phyloP scores from a whole-genome alignment of 192 early-diverging fungal genomes.

The Dispira simplex region DNA sequence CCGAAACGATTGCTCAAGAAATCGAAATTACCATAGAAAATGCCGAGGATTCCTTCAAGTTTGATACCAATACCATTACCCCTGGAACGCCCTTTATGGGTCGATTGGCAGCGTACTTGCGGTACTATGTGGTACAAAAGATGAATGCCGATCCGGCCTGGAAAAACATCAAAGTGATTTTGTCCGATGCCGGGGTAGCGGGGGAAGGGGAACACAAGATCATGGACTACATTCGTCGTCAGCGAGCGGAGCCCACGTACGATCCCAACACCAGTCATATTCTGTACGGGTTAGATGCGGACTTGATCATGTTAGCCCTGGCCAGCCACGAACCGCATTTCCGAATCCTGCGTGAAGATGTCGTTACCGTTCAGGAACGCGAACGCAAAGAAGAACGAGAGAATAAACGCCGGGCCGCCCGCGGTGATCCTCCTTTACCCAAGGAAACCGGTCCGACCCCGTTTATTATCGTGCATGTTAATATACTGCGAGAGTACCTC shows the following conservation, averaged over 20 bases:
- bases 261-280: constrained; percentile 90
- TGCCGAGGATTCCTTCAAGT: constrained; percentile 29
- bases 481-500: constrained; percentile 82
- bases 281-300: constrained; percentile 87
- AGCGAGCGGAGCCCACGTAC: constrained; percentile 61
- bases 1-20: constrained; percentile 15
- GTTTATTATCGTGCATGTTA: constrained; percentile 70
- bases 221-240: constrained; percentile 88
- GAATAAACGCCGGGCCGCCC: not conserved
- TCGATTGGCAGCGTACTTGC: constrained; percentile 66
- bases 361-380: not conserved
- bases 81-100: constrained; percentile 98
- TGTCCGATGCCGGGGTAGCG: constrained; percentile 90
- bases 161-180: constrained; percentile 69
- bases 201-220: constrained; percentile 99
- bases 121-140: constrained; percentile 77
- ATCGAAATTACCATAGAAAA: constrained; percentile 22
- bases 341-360: constrained; percentile 84
- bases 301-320: constrained; percentile 94
- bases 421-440: not conserved
- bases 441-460: constrained; percentile 29
- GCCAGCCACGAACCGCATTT: constrained; percentile 97
- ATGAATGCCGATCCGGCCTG: constrained; percentile 79
- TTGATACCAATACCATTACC: constrained; percentile 98
- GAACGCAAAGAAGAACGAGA: not conserved